These are phyloP conservation scores for Arthromyces matolae DNA, from an alignment of 768 basidiomycete species.

Conservation along the genomic window DNA sequence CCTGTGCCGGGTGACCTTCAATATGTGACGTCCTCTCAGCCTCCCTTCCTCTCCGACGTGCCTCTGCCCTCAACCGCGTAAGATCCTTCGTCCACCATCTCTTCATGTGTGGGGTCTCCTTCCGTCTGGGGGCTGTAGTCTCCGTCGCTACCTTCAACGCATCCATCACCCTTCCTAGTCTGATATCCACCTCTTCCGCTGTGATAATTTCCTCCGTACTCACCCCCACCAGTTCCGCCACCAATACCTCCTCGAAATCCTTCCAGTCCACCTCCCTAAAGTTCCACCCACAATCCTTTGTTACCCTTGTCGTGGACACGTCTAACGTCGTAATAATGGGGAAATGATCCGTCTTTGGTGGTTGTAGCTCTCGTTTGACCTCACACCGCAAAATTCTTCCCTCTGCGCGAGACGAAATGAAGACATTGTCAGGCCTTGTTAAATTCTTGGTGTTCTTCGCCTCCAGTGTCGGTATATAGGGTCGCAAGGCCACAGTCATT, in stretches of 20 bases:
- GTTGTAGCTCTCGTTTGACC: background rate
- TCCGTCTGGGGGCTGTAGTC: conserved; percentile 13
- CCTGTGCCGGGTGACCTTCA: conserved; percentile 21
- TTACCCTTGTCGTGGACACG: background rate
- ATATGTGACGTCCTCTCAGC: conserved; percentile 4
- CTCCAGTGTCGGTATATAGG: background rate
- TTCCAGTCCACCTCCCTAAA: conserved; percentile 23
- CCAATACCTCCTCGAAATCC: conserved; percentile 21
- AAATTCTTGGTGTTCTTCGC: conserved; percentile 1
- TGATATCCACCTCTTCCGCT: background rate
- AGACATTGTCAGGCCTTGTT: background rate
- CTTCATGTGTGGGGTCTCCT: conserved; percentile 19
- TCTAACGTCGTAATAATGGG: background rate
- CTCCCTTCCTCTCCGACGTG: conserved; percentile 11
- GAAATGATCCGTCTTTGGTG: background rate
- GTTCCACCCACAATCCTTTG: background rate
- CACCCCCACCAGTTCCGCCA: background rate
- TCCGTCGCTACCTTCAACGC: conserved; percentile 18
- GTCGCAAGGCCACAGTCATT: background rate
- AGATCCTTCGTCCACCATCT: conserved; percentile 25
- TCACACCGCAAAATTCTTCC: background rate
- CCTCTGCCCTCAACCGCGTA: conserved; percentile 11
- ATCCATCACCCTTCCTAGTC: background rate
- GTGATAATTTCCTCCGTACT: background rate
- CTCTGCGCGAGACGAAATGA: background rate